Conservation (phyloP, 1,284 basidiomycete species). For the Chondrostereum purpureum region DNA sequence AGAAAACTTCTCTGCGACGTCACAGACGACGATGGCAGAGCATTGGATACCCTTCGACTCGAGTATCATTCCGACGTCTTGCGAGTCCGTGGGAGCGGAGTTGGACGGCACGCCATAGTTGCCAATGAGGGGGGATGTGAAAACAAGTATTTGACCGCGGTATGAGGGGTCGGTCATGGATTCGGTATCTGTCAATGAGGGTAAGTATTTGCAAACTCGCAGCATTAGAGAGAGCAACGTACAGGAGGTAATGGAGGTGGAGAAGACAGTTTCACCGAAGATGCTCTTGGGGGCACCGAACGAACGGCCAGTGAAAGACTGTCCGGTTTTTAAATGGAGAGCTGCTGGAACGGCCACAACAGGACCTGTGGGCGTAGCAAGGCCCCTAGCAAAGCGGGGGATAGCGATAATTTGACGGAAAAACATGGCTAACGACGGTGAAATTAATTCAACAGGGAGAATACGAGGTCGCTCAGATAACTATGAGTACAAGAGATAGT, state of each 20-base stretch:
- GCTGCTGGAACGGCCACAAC: slow-evolving; percentile 61
- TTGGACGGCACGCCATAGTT: slow-evolving; percentile 97
- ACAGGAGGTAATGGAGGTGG: slow-evolving; percentile 98
- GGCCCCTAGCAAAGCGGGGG: slow-evolving; percentile 45
- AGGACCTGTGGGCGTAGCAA: slow-evolving; percentile 61
- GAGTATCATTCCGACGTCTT: slow-evolving; percentile 85
- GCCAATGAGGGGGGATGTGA: slow-evolving; percentile 96
- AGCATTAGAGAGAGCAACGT: slow-evolving; percentile 22
- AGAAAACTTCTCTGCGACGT: slow-evolving; percentile 92
- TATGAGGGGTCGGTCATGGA: slow-evolving; percentile 99
- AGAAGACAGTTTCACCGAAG: slow-evolving; percentile 98
- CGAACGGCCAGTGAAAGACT: slow-evolving; percentile 83
- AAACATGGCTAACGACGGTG: slow-evolving; percentile 45
- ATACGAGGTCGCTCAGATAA: slow-evolving; percentile 82
- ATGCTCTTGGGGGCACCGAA: slow-evolving; percentile 88
- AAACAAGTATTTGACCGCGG: slow-evolving; percentile 95
- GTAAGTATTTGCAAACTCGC: slow-evolving; percentile 2
- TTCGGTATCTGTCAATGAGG: slow-evolving; percentile 68
- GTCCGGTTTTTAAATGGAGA: slow-evolving; percentile 90
- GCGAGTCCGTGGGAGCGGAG: slow-evolving; percentile 63
- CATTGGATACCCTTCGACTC: slow-evolving; percentile 91
- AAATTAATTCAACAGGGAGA: slow-evolving; percentile 62
- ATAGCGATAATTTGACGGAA: slow-evolving; percentile 44
- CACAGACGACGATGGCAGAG: slow-evolving; percentile 88
- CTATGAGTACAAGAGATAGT: slow-evolving; percentile 34